Evolutionary conservation across 768 basidiomycete species (phyloP).

Genomic region (Termitomyces sp.): DNA sequence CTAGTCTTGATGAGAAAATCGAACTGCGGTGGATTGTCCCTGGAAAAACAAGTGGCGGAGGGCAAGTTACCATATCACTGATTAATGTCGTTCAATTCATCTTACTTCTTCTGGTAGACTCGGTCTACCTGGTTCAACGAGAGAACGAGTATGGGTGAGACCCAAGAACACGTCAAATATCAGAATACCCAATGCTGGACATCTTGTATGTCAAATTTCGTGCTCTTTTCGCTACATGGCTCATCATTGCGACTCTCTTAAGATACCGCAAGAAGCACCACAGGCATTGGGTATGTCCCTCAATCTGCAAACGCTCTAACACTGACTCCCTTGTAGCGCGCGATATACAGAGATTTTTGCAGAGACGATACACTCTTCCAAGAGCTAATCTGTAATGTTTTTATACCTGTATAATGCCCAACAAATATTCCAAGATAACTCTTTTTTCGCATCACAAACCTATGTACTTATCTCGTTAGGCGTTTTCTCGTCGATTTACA

Average conservation of each 20-base stretch:
- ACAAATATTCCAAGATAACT: not conserved
- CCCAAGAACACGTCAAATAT: slow-evolving; percentile 37
- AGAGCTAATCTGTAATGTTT: slow-evolving; percentile 4
- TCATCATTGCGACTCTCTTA: not conserved
- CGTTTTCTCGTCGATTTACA: no score
- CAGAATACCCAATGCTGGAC: slow-evolving; percentile 32
- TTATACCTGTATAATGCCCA: not conserved
- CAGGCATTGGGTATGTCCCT: slow-evolving; percentile 20
- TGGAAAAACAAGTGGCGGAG: slow-evolving; percentile 27
- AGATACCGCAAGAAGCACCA: slow-evolving; percentile 41
- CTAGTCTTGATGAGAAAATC: slow-evolving; percentile 43
- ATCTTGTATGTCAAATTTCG: slow-evolving; percentile 30
- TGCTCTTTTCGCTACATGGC: not conserved
- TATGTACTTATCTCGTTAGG: no score
- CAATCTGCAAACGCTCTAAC: not conserved
- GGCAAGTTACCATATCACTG: slow-evolving; percentile 23
- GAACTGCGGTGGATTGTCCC: slow-evolving; percentile 53
- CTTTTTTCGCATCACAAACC: no score
- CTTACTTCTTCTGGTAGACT: slow-evolving; percentile 15
- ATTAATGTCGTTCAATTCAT: not conserved
- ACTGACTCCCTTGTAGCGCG: slow-evolving; percentile 3
- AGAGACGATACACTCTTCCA: slow-evolving; percentile 3
- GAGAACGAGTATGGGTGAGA: slow-evolving; percentile 38
- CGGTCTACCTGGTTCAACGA: slow-evolving; percentile 27
- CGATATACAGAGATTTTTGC: slow-evolving; percentile 10